phyloP scores from a whole-genome alignment of 306 rosid species.

The Abrus precatorius region DNA sequence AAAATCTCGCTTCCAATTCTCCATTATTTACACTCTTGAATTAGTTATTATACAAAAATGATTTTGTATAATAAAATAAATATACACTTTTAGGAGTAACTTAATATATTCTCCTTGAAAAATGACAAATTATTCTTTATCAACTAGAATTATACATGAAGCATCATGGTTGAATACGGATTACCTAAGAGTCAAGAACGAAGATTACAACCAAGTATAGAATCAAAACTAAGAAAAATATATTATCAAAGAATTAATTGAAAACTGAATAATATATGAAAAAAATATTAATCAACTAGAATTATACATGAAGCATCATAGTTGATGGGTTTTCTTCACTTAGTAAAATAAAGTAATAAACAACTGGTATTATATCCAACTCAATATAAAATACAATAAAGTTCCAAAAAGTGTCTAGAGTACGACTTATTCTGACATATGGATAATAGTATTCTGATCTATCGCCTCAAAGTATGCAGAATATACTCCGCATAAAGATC shows the following conservation, averaged over 20 bases:
- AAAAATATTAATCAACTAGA: constrained; percentile 20
- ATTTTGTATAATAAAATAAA: too few relatives aligned
- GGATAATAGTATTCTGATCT: constrained; percentile 46
- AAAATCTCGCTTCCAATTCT: too few relatives aligned
- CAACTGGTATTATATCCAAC: constrained; percentile 17
- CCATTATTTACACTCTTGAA: too few relatives aligned
- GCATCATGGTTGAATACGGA: too few relatives aligned
- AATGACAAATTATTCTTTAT: too few relatives aligned
- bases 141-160: too few relatives aligned
- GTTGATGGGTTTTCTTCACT: constrained; percentile 25
- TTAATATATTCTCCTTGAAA: too few relatives aligned
- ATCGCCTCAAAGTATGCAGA: constrained; percentile 84
- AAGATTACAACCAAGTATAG: constrained; percentile 9
- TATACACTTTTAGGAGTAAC: too few relatives aligned
- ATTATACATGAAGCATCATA: constrained; percentile 24
- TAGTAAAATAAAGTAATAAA: background rate
- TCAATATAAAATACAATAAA: constrained; percentile 37
- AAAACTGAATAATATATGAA: background rate
- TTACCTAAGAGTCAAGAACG: background rate
- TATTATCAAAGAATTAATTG: constrained; percentile 3
- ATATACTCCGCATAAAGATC: constrained; percentile 95
- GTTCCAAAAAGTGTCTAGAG: constrained; percentile 8
- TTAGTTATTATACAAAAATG: too few relatives aligned
- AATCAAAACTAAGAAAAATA: background rate
- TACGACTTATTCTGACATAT: constrained; percentile 49